Conservation (phyloP, 768 basidiomycete species). For the Lentinula aciculospora region DNA sequence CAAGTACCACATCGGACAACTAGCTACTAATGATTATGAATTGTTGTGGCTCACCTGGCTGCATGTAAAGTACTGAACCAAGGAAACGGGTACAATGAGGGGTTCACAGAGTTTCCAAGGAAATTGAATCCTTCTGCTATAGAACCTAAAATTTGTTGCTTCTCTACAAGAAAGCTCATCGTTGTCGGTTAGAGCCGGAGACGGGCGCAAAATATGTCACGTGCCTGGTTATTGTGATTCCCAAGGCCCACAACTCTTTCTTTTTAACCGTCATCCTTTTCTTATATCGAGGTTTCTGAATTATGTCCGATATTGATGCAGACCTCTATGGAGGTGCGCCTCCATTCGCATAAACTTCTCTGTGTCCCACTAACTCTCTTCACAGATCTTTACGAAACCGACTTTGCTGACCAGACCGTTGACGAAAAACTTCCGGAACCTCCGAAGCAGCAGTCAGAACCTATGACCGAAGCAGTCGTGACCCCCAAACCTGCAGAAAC, state of each 20-base stretch:
- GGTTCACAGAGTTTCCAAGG: slow-evolving; percentile 21
- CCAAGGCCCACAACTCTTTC: neutral
- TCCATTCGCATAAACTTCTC: neutral
- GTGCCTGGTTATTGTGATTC: neutral
- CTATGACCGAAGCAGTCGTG: slow-evolving; percentile 7
- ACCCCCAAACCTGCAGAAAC: slow-evolving; percentile 22
- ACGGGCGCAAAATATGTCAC: neutral
- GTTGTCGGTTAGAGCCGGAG: neutral
- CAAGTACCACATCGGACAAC: no score
- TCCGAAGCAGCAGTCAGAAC: neutral
- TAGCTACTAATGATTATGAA: neutral
- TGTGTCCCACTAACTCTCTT: neutral
- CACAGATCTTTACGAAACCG: slow-evolving; percentile 69
- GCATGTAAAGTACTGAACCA: slow-evolving; percentile 38
- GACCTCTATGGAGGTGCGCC: slow-evolving; percentile 82
- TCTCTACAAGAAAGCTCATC: neutral
- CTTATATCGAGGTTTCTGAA: slow-evolving; percentile 12
- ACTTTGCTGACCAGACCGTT: slow-evolving; percentile 45
- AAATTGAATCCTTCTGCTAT: neutral
- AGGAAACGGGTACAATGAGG: slow-evolving; percentile 33
- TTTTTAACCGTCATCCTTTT: neutral
- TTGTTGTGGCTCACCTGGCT: slow-evolving; percentile 13
- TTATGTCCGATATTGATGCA: slow-evolving; percentile 82
- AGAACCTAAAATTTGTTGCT: neutral
- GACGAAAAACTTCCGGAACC: slow-evolving; percentile 18